Base-by-base conservation (phyloP, 2,329 filamentous ascomycete species). In the Botrytis aclada region DNA sequence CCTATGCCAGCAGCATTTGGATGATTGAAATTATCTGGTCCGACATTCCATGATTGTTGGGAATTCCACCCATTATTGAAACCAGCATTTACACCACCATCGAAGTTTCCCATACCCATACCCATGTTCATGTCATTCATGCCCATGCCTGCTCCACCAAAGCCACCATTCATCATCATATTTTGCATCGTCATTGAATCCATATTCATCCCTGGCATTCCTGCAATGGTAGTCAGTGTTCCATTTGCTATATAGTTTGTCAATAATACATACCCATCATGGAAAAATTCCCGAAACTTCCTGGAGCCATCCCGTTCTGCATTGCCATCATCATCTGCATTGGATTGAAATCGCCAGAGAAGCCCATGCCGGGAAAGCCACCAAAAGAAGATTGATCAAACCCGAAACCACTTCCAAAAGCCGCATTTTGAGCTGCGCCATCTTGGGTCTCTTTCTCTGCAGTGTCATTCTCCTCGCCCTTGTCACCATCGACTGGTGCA, bases 1-100 rank as follows among this genome's bases (percentile, higher is more conserved):
- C 89, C 90, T 88, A 93, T 93, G 87, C 90, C 89, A 81, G 84
- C 88, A 92, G 85, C 89, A 92, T 89, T 93, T 92, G 89, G 88
- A 90, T 89, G 87, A 90, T 90, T 94, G 90, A 89, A 93, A 92
- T 93, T 94, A 93, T 93, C 91, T 91, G 92, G 91, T 87, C 89
- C 79, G 87, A 89, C 89, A 90, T 91, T 92, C 92, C 91, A 94
- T 87, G 90, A 89, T 85, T 93, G 90, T 85, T 92, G 91, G 86
- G 88, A 88, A 87, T 91, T 92, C 91, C 91, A 93, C 86, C 90
- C 91, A 88, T 90, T 89, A 88, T 91, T 90, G 87, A 90, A 88
- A 83, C 89, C 88, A 80, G 85, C 82, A 77, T 84, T 83, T 79
- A 82, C 86, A 82, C 88, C 87, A 83, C 89, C 88, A 84, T 89